A percentile compares a stretch with the other conserved stretches of the same genome.
Evolutionary conservation across 208 protist species (phyloP).

Genomic region (Trypanosomatidae sp.): DNA sequence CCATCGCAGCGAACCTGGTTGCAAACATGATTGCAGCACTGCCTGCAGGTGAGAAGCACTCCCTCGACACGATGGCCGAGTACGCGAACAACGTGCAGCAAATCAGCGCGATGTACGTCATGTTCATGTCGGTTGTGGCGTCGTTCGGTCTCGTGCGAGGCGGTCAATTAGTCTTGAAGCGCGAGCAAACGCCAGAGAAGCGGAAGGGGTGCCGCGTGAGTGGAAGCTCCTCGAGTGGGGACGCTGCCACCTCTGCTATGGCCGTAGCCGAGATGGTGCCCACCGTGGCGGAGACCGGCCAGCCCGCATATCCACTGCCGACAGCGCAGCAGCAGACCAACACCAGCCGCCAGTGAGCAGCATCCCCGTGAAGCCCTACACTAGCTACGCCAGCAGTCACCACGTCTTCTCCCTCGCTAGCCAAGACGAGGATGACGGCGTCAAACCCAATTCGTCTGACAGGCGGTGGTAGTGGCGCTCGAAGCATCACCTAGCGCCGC

Average conservation of each 20-base stretch:
- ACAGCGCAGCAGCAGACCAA: background rate
- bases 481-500: background rate
- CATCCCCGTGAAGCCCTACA: background rate
- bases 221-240: background rate
- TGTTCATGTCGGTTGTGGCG: slow-evolving; percentile 75
- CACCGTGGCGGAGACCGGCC: background rate
- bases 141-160: slow-evolving; percentile 61
- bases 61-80: slow-evolving; percentile 27
- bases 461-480: background rate
- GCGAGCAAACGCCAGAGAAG: slow-evolving; percentile 16
- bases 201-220: background rate
- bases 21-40: slow-evolving; percentile 38
- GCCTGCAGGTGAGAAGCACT: slow-evolving; percentile 15
- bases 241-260: background rate
- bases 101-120: slow-evolving; percentile 76
- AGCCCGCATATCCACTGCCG: background rate
- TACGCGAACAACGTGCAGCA: slow-evolving; percentile 75
- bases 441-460: background rate
- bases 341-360: background rate
- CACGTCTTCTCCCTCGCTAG: background rate
- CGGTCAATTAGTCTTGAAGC: slow-evolving; percentile 45
- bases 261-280: background rate
- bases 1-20: slow-evolving; percentile 62
- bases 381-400: background rate
- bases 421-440: background rate